A percentile compares a stretch with the other conserved stretches of the same genome.
Conservation (phyloP, 768 basidiomycete genomes). For the Russula compacta region DNA sequence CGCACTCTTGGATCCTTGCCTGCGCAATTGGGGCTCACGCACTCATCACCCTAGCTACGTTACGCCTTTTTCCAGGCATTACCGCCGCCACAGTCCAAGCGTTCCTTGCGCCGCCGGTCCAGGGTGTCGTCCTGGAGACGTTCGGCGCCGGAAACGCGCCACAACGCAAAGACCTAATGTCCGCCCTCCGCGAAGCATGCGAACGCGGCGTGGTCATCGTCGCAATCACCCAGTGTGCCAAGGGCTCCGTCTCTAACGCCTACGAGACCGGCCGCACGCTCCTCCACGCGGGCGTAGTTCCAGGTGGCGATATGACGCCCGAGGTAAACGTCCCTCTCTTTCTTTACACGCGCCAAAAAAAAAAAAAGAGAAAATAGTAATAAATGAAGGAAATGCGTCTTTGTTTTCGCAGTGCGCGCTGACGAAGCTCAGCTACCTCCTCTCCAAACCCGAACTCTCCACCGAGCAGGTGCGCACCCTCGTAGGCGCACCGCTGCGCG, state of each 20-base stretch:
- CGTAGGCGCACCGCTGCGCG: constrained; percentile 71
- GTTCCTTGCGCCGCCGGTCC: constrained; percentile 65
- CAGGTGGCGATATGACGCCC: constrained; percentile 93
- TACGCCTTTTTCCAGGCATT: constrained; percentile 86
- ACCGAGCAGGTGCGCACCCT: constrained; percentile 61
- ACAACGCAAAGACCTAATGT: constrained; percentile 63
- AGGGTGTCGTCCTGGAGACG: constrained; percentile 81
- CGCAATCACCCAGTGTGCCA: constrained; percentile 84
- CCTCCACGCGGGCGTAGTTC: constrained; percentile 64
- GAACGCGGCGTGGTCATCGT: constrained; percentile 80
- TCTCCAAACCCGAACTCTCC: constrained; percentile 76
- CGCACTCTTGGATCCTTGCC: background rate
- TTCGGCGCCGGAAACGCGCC: constrained; percentile 94
- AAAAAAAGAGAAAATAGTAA: background rate
- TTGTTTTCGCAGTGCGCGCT: constrained; percentile 60
- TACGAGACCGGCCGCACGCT: constrained; percentile 74
- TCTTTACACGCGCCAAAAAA: background rate
- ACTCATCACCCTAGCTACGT: constrained; percentile 43
- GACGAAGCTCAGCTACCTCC: constrained; percentile 80
- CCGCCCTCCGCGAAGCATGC: constrained; percentile 73
- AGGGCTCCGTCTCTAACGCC: constrained; percentile 76
- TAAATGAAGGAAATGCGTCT: background rate
- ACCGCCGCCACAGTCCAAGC: constrained; percentile 62
- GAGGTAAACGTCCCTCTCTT: constrained; percentile 47
- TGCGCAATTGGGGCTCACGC: background rate